Base-by-base conservation (phyloP, 345 rosid genomes). In the Eucalyptus polybractea region DNA sequence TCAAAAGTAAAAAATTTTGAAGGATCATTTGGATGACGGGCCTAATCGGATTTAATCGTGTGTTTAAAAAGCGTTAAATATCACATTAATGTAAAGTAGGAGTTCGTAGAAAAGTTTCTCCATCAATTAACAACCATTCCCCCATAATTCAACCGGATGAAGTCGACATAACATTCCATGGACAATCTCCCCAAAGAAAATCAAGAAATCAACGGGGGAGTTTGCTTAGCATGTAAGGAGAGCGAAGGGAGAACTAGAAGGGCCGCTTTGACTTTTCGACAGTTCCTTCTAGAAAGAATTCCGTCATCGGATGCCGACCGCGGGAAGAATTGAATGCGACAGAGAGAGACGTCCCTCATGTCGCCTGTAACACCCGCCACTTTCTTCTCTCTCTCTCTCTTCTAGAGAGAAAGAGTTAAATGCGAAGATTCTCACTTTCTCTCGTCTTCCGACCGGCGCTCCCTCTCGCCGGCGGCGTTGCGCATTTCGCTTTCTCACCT, bases 1-100 rank as follows among this genome's bases (percentile, higher is more conserved):
- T 24, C 12, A 1, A 24, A 24, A 53, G 3, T 56, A 24, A 56
- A 56, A 56, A 4, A 0, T 2, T 3, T 24, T 10, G 6, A 24
- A 24, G 0, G 0, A 56, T 56, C 0, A 2, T 10, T 56, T 2
- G 6, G 5, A 2, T 24, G 6, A 56, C 13, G 1, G 0, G 1
- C 4, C 0, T 56, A 0, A 56, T 56, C 29, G 13, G 3, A 56
- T 0, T 24, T 56, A 10, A 25, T 2, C 3, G 1, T 1, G 1
- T 56, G 2, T 2, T 56, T 10, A 22, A 24, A 56, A 56, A 56
- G 7, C 2, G 2, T 56, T 25, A 22, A 56, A 24, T 10, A 2
- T 3, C 3, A 0, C 13, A 56, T 56, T 24, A 25, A 56, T 56
- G 5, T 56, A 56, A 56, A 56, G 6, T 24, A 56, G 12, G 62